Conservation (phyloP, 2,329 filamentous ascomycete genomes). For the Helotiales sp. region DNA sequence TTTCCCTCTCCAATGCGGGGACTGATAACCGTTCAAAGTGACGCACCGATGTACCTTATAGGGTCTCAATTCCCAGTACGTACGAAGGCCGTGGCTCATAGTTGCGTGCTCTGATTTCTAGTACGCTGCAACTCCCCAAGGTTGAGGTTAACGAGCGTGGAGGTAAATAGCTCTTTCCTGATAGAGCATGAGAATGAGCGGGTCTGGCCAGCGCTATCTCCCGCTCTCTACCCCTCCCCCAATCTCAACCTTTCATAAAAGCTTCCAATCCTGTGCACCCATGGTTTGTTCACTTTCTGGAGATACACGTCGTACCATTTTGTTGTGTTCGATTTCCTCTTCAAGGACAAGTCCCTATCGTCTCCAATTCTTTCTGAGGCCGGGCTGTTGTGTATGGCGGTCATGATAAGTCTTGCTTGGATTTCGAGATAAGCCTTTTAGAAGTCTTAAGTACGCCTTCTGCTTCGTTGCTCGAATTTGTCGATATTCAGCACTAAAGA, state of each 20-base stretch:
- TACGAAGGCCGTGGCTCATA: not conserved
- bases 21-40: constrained; percentile 7
- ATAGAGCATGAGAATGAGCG: not conserved
- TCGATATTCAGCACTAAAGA: not conserved
- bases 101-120: not conserved
- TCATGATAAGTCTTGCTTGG: constrained; percentile 2
- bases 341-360: constrained; percentile 9
- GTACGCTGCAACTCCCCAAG: not conserved
- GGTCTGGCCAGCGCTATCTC: not conserved
- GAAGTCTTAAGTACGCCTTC: not conserved
- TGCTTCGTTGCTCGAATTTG: not conserved
- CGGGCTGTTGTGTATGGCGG: not conserved
- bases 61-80: constrained; percentile 20
- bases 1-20: constrained; percentile 15
- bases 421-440: constrained; percentile 1
- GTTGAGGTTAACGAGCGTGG: not conserved
- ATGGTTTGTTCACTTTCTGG: not conserved
- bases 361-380: constrained; percentile 5
- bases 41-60: constrained; percentile 18
- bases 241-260: not conserved
- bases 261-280: not conserved
- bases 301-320: constrained; percentile 9
- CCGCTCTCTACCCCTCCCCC: not conserved
- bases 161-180: constrained; percentile 1
- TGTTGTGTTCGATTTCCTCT: constrained; percentile 11